Evolutionary conservation across 1,139 yeast species (phyloP).

Genomic region (Nakaseomyces glabratus): DNA sequence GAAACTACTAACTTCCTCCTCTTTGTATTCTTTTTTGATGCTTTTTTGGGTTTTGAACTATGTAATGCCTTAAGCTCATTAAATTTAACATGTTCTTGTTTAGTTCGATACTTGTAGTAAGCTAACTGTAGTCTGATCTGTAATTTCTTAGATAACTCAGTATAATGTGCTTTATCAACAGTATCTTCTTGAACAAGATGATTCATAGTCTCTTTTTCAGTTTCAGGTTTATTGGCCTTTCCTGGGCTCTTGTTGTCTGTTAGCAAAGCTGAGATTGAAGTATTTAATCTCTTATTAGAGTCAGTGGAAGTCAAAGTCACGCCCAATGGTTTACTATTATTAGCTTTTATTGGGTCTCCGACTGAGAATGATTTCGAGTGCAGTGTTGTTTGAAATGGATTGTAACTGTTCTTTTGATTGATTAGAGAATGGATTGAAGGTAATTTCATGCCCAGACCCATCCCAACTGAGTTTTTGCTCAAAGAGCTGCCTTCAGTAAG

Average conservation of each 20-base stretch:
- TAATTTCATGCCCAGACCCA: constrained; percentile 1
- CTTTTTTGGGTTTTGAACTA: constrained; percentile 1
- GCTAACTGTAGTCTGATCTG: constrained; percentile 71
- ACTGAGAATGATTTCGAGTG: constrained; percentile 1
- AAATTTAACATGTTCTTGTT: constrained; percentile 36
- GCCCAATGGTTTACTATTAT: constrained; percentile 4
- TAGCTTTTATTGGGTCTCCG: not conserved
- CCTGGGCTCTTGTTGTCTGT: not conserved
- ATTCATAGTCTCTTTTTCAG: not conserved
- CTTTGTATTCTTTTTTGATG: constrained; percentile 8
- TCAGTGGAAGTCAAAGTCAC: constrained; percentile 6
- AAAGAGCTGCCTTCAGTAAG: not conserved
- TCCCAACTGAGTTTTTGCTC: too few relatives aligned
- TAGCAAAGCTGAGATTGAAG: constrained; percentile 3
- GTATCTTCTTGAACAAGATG: too few relatives aligned
- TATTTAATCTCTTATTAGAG: constrained; percentile 7
- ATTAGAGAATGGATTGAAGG: constrained; percentile 7
- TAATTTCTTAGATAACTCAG: constrained; percentile 49
- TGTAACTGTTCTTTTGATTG: not conserved
- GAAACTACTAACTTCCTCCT: constrained; percentile 25
- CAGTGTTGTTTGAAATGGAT: not conserved
- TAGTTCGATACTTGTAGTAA: constrained; percentile 58
- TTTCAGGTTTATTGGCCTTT: not conserved
- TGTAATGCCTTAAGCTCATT: constrained; percentile 15
- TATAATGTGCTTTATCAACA: constrained; percentile 9